These are phyloP conservation scores for Pulveroboletus sp. DNA, from an alignment of 1,284 basidiomycete species.

Conservation along the genomic window DNA sequence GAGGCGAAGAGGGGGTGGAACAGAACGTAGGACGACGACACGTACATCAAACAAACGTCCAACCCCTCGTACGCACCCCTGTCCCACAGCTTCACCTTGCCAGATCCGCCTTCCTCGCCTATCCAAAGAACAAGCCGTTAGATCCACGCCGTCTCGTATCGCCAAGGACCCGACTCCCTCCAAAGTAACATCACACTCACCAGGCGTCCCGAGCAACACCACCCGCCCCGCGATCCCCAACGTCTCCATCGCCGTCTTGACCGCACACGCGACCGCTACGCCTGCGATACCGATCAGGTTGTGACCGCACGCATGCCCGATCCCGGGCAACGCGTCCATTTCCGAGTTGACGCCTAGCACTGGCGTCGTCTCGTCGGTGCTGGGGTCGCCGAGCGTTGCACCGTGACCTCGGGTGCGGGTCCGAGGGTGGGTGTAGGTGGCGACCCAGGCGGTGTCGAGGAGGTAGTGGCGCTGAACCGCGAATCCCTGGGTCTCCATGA, in stretches of 20 bases:
- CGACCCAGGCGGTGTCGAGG: conserved; percentile 72
- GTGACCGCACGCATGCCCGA: conserved; percentile 79
- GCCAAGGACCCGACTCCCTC: too few species aligned
- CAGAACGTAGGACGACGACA: conserved; percentile 14
- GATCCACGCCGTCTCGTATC: too few species aligned
- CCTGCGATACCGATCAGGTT: conserved; percentile 77
- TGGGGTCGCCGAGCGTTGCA: too few species aligned
- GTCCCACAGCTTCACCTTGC: conserved; percentile 65
- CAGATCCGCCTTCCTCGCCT: conserved; percentile 75
- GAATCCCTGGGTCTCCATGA: conserved; percentile 61
- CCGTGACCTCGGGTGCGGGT: too few species aligned
- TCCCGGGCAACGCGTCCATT: conserved; percentile 62
- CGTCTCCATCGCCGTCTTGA: conserved; percentile 57
- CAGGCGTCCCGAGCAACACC: conserved; percentile 74
- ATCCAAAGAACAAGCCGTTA: neutral
- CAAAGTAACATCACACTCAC: too few species aligned
- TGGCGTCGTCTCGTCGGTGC: too few species aligned
- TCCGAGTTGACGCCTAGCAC: conserved; percentile 75
- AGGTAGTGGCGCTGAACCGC: conserved; percentile 56
- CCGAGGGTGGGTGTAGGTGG: conserved; percentile 52
- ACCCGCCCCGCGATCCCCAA: conserved; percentile 64
- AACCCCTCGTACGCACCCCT: conserved; percentile 65
- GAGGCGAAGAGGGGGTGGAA: neutral
- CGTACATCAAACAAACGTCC: conserved; percentile 67
- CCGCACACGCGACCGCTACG: conserved; percentile 64